Base-by-base conservation (phyloP, 306 rosid genomes). In the Fragaria vesca region DNA sequence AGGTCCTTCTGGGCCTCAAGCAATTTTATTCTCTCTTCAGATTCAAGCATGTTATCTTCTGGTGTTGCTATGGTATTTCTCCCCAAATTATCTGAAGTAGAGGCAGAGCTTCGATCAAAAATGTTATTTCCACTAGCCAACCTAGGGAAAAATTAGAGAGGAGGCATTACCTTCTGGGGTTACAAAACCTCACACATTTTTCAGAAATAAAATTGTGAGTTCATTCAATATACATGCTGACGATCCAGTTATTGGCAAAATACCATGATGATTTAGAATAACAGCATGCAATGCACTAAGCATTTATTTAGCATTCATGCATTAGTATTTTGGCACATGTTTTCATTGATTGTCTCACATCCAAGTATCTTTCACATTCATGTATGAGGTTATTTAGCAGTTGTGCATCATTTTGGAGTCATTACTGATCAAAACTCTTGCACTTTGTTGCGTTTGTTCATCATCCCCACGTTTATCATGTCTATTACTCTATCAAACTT, bases 1-100 rank as follows among this genome's bases (percentile, higher is more conserved):
- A 84, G 81, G 69, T 79, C 71, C 83, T 85, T 85, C 57, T 85
- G 92, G 20, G 55, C 81, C 55, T 80, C 87, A 52, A 28, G 75
- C 76, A 70, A 79, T 52, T 81, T 77, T 48, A 62, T 84, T 77
- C 78, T 66, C 69, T 78, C 79, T 65, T 71, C 76, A 30, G 75
- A 76, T n/a, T 81, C 87, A 67, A 71, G 70, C 21, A 24, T 65
- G 48, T 66, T 71, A 48, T 24, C 65, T 81, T 74, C 77, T 63
- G 83, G 78, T 65, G 40, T 52, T 61, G 77, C 73, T 47, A 71
- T 34, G 38, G 73, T 73, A 57, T 69, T 77, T 65, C 21, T 48
- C 21, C 68, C 75, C 73, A 61, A 75, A 65, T 40, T 43, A 80
- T 66, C 85, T 45, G 63, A 63, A 43, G 74, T 45, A 51, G 66